phyloP scores from a whole-genome alignment of 345 rosid genomes.

The Limnanthes douglasii region DNA sequence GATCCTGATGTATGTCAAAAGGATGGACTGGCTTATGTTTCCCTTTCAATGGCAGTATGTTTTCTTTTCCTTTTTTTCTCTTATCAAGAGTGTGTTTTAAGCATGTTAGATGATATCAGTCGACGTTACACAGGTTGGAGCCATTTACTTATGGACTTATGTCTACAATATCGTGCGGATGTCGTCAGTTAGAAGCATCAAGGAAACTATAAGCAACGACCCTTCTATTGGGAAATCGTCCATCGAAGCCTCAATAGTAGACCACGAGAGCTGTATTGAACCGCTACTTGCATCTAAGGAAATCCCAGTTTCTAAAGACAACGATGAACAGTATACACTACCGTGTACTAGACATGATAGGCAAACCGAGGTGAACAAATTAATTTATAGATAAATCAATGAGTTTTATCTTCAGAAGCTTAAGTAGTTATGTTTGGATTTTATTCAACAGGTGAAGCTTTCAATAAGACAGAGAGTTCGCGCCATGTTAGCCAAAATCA shows the following conservation, averaged over 20 bases:
- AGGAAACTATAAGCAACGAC: slow-evolving; percentile 8
- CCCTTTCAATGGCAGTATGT: slow-evolving; percentile 65
- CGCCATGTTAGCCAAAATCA: slow-evolving; percentile 13
- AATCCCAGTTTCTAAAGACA: slow-evolving; percentile 1
- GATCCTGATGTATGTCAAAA: slow-evolving; percentile 29
- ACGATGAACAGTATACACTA: not conserved
- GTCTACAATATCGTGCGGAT: slow-evolving; percentile 35
- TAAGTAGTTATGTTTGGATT: slow-evolving; percentile 6
- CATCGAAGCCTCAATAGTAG: slow-evolving; percentile 8
- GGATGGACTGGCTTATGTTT: slow-evolving; percentile 35
- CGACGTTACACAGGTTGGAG: slow-evolving; percentile 30
- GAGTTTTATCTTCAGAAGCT: not conserved
- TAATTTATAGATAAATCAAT: no score
- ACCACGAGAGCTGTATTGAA: slow-evolving; percentile 17
- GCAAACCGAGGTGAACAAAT: slow-evolving; percentile 14
- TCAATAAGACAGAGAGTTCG: slow-evolving; percentile 13
- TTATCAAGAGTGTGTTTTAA: not conserved
- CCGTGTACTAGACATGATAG: slow-evolving; percentile 5
- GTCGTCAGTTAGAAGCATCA: slow-evolving; percentile 8
- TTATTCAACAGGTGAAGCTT: slow-evolving; percentile 12
- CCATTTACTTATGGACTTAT: slow-evolving; percentile 45
- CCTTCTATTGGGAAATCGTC: slow-evolving; percentile 6
- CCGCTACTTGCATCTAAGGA: slow-evolving; percentile 22
- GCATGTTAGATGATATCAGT: not conserved
- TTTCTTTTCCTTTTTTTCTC: not conserved